Conservation (phyloP, 208 protist species). For the Wallacemonas sp. region DNA sequence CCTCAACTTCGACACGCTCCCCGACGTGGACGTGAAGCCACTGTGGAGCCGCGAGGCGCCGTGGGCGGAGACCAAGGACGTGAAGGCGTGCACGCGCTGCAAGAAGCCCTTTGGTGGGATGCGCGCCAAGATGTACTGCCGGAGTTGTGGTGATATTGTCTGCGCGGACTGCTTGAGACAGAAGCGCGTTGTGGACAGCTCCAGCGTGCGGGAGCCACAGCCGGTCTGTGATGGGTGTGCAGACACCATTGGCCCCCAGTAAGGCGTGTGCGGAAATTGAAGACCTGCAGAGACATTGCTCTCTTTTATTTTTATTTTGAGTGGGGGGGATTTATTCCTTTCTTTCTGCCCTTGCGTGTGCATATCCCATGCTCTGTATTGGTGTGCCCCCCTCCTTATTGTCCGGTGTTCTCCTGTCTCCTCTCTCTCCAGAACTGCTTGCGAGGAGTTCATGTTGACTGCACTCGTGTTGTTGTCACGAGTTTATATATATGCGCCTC, state of each 20-base stretch:
- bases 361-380: too few species aligned
- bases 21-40: conserved; percentile 29
- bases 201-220: conserved; percentile 31
- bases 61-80: conserved; percentile 80
- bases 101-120: conserved; percentile 48
- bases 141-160: conserved; percentile 84
- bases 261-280: neutral
- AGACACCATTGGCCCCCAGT: neutral
- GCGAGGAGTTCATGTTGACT: too few species aligned
- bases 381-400: too few species aligned
- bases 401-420: too few species aligned
- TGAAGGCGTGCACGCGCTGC: conserved; percentile 72
- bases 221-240: conserved; percentile 50
- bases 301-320: too few species aligned
- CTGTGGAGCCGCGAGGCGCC: conserved; percentile 76
- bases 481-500: too few species aligned
- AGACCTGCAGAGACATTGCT: too few species aligned
- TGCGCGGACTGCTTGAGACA: conserved; percentile 69
- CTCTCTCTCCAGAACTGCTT: too few species aligned
- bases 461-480: too few species aligned
- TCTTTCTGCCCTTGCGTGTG: too few species aligned
- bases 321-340: too few species aligned
- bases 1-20: conserved; percentile 62
- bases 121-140: conserved; percentile 76
- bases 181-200: conserved; percentile 45